Evolutionary conservation across 495 filamentous ascomycete genomes (phyloP).

Genomic region (Penicillium pulvis): DNA sequence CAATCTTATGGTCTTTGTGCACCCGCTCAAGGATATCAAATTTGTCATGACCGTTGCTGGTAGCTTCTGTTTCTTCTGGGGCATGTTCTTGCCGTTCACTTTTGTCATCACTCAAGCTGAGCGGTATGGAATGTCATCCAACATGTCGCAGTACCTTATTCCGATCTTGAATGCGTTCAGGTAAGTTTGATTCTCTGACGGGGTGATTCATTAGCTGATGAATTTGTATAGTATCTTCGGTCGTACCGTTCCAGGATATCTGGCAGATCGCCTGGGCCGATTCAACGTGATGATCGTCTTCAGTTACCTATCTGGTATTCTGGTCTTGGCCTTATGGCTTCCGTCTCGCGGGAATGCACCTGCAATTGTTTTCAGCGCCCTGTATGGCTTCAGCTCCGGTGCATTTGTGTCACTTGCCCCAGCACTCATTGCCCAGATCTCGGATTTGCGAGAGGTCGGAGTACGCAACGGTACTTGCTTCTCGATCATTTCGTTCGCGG

Average conservation of each 20-base stretch:
- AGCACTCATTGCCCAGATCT: conserved; percentile 68
- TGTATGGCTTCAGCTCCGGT: conserved; percentile 75
- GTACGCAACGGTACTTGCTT: conserved; percentile 71
- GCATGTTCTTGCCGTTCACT: conserved; percentile 74
- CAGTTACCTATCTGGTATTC: conserved; percentile 57
- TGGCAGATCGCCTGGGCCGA: conserved; percentile 71
- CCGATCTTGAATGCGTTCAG: conserved; percentile 73
- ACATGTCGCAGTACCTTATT: conserved; percentile 65
- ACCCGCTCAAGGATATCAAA: conserved; percentile 59
- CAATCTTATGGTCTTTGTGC: conserved; percentile 55
- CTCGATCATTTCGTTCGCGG: conserved; percentile 62
- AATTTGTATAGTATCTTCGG: conserved; percentile 58
- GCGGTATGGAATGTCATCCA: conserved; percentile 58
- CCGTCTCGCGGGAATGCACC: conserved; percentile 60
- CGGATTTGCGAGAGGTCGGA: conserved; percentile 72
- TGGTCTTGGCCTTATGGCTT: conserved; percentile 71
- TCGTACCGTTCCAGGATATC: conserved; percentile 70
- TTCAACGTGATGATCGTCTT: conserved; percentile 74
- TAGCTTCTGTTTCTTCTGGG: conserved; percentile 67
- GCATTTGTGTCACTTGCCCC: conserved; percentile 65
- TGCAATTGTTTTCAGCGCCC: conserved; percentile 63
- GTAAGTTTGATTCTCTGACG: conserved; percentile 30
- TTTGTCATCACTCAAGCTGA: conserved; percentile 64
- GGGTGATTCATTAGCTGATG: not conserved
- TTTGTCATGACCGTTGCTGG: conserved; percentile 54